A percentile compares a stretch with the other conserved stretches of the same genome.
Evolutionary conservation across 306 rosid species (phyloP).

Genomic region (Crotalaria pallida): DNA sequence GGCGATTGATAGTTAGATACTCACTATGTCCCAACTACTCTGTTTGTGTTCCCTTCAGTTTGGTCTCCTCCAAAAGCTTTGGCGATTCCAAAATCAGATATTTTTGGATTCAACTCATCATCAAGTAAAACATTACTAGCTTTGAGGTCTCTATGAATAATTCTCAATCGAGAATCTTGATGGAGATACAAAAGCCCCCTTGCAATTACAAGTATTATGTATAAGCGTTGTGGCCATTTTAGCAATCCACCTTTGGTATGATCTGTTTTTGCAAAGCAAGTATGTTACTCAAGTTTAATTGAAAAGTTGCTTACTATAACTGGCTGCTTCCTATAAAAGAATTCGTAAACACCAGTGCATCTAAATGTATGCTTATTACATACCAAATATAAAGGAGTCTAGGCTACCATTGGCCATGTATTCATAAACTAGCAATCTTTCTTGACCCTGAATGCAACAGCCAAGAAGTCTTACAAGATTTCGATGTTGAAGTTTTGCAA

Average conservation of each 20-base stretch:
- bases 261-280: not conserved
- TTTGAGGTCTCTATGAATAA: slow-evolving; percentile 38
- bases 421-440: not conserved
- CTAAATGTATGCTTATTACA: not conserved
- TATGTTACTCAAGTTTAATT: too few relatives aligned
- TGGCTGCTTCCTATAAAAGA: not conserved
- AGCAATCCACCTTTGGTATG: not conserved
- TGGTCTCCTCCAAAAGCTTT: slow-evolving; percentile 33
- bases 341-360: not conserved
- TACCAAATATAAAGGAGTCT: not conserved
- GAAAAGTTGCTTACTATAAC: not conserved
- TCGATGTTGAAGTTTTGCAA: not conserved
- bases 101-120: slow-evolving; percentile 31
- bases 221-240: slow-evolving; percentile 31
- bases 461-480: not conserved
- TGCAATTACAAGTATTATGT: slow-evolving; percentile 31
- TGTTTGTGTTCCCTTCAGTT: slow-evolving; percentile 31
- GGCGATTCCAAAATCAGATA: slow-evolving; percentile 38
- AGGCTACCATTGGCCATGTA: not conserved
- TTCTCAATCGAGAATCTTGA: slow-evolving; percentile 30
- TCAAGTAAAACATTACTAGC: slow-evolving; percentile 38
- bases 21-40: slow-evolving; percentile 38
- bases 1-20: not conserved
- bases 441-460: not conserved
- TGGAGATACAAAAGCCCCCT: slow-evolving; percentile 39